Evolutionary conservation across 345 rosid species (phyloP).

Genomic region (Bruguiera gymnorhiza): DNA sequence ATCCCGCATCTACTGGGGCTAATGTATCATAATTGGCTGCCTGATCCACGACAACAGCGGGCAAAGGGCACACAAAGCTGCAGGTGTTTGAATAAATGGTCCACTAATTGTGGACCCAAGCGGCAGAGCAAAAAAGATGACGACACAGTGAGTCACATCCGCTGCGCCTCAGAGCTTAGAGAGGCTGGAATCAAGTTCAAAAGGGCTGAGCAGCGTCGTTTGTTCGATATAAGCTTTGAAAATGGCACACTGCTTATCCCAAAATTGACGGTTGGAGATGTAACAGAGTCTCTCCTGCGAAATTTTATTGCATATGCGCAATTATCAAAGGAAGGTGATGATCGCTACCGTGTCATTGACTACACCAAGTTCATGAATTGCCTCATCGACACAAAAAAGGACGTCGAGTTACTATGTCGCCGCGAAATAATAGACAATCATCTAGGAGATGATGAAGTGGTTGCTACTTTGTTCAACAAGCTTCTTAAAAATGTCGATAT

Average conservation of each 20-base stretch:
- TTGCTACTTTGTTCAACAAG: conserved; percentile 23
- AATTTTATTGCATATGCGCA: conserved; percentile 28
- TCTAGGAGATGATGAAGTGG: conserved; percentile 22
- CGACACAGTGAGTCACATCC: neutral
- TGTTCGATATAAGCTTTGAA: conserved; percentile 20
- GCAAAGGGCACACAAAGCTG: neutral
- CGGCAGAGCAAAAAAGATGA: neutral
- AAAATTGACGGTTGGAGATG: neutral
- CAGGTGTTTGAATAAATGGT: too few species aligned
- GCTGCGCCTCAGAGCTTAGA: conserved; percentile 20
- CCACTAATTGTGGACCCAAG: too few species aligned
- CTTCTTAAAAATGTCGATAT: neutral
- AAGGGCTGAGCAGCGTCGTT: neutral
- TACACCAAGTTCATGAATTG: conserved; percentile 18
- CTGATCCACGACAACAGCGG: neutral
- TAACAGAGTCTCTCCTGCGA: conserved; percentile 9
- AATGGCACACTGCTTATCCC: conserved; percentile 12
- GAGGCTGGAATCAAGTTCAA: conserved; percentile 20
- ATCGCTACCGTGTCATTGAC: neutral
- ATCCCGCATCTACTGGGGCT: conserved; percentile 4
- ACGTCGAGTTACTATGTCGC: conserved; percentile 19
- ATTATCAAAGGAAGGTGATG: neutral
- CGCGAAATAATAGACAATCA: conserved; percentile 8
- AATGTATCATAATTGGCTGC: conserved; percentile 6
- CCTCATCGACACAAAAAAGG: conserved; percentile 18